phyloP scores from a whole-genome alignment of 129 eudicot species.

The Tanacetum coccineum region DNA sequence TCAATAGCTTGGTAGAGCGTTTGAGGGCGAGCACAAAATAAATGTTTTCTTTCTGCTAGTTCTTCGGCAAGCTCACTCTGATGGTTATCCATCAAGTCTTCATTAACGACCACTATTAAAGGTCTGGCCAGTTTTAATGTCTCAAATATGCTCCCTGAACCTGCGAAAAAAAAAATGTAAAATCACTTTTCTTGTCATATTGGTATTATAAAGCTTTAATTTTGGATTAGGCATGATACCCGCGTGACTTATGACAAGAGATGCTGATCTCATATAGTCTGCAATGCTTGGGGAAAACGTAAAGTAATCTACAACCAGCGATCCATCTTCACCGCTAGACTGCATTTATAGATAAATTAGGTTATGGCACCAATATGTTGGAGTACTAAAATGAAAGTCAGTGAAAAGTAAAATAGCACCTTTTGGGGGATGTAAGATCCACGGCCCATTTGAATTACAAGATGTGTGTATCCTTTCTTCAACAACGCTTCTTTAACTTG shows the following conservation, averaged over 20 bases:
- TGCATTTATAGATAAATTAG: constrained; percentile 29
- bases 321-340: constrained; percentile 64
- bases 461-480: constrained; percentile 79
- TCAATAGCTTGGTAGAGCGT: too few relatives aligned
- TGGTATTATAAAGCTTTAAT: neutral
- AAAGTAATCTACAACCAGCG: constrained; percentile 69
- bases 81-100: too few relatives aligned
- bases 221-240: constrained; percentile 37
- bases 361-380: too few relatives aligned
- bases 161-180: constrained; percentile 30
- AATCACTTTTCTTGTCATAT: neutral
- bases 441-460: constrained; percentile 92
- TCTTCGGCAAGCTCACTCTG: too few relatives aligned
- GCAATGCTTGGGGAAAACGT: constrained; percentile 87
- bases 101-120: constrained; percentile 38
- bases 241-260: constrained; percentile 96
- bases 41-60: too few relatives aligned
- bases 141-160: constrained; percentile 97
- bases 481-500: constrained; percentile 64
- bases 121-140: constrained; percentile 63
- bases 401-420: constrained; percentile 30
- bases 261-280: constrained; percentile 71
- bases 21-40: too few relatives aligned
- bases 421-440: constrained; percentile 77
- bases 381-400: too few relatives aligned